Percentiles rank a stretch among this genome's conserved stretches.
These are phyloP conservation scores for Camelina laxa DNA, from an alignment of 345 rosid genomes.

Conservation along the genomic window DNA sequence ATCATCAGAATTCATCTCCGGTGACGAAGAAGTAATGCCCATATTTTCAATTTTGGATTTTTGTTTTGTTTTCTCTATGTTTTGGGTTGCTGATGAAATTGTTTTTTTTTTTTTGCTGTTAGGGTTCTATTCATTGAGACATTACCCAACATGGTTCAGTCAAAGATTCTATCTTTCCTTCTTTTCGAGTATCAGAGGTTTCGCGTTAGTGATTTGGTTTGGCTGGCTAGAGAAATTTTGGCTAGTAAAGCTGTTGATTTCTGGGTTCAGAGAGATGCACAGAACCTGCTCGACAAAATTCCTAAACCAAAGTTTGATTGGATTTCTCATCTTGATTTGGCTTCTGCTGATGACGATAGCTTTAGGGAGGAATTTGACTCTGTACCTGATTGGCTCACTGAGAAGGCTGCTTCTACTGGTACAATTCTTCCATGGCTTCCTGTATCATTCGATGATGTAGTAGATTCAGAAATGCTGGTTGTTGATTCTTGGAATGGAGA, in stretches of 20 bases:
- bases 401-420: slow-evolving; percentile 33
- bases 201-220: slow-evolving; percentile 52
- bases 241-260: slow-evolving; percentile 49
- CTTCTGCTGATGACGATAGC: slow-evolving; percentile 43
- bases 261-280: slow-evolving; percentile 73
- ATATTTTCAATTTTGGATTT: not conserved
- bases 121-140: slow-evolving; percentile 78
- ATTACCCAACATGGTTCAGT: slow-evolving; percentile 66
- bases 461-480: slow-evolving; percentile 39
- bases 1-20: slow-evolving; percentile 43
- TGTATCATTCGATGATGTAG: slow-evolving; percentile 45
- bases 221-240: slow-evolving; percentile 59
- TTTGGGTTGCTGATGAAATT: slow-evolving; percentile 10
- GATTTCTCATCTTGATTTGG: slow-evolving; percentile 52
- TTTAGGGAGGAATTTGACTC: slow-evolving; percentile 51
- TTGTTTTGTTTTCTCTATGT: not conserved
- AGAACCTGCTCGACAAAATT: slow-evolving; percentile 64
- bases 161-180: slow-evolving; percentile 67
- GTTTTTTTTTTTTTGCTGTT: not conserved
- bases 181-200: slow-evolving; percentile 57
- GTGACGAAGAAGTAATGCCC: slow-evolving; percentile 51
- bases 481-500: slow-evolving; percentile 43
- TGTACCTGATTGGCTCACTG: slow-evolving; percentile 64
- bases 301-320: slow-evolving; percentile 50
- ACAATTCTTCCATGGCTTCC: slow-evolving; percentile 74